These are phyloP conservation scores for Russula sp. DNA, from an alignment of 768 basidiomycete genomes.

Conservation along the genomic window DNA sequence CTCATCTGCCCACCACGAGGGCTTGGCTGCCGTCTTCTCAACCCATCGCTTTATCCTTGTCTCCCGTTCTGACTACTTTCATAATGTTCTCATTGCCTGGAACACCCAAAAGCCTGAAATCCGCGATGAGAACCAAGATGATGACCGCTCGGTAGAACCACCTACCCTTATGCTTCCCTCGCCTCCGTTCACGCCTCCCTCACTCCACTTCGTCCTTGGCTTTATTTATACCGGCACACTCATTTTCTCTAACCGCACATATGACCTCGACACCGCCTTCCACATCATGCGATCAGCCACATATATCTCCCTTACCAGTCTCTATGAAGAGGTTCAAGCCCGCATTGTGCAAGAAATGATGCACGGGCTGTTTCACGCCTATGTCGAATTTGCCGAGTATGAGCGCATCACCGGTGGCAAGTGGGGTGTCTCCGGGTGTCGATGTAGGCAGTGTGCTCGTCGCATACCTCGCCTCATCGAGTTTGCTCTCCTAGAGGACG, in stretches of 20 bases:
- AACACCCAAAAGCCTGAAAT: constrained; percentile 40
- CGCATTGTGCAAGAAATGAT: constrained; percentile 85
- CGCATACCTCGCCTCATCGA: constrained; percentile 80
- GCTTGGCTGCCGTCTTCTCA: constrained; percentile 79
- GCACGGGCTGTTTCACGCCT: constrained; percentile 86
- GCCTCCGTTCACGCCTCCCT: constrained; percentile 93
- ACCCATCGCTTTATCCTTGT: constrained; percentile 92
- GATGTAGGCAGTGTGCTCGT: constrained; percentile 78
- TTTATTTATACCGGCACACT: constrained; percentile 96
- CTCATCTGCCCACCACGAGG: constrained; percentile 60
- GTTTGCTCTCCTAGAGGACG: constrained; percentile 74
- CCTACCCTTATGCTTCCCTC: constrained; percentile 72
- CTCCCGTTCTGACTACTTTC: constrained; percentile 87
- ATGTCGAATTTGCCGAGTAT: constrained; percentile 75
- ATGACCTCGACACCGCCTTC: constrained; percentile 90
- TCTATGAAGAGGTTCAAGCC: constrained; percentile 78
- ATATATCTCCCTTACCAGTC: constrained; percentile 71
- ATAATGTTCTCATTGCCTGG: constrained; percentile 72
- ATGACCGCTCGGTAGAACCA: constrained; percentile 43
- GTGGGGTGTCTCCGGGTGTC: constrained; percentile 83
- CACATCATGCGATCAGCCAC: constrained; percentile 79
- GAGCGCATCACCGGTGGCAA: constrained; percentile 68
- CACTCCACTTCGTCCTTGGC: constrained; percentile 89
- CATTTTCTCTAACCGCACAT: constrained; percentile 86
- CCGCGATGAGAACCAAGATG: constrained; percentile 33